These are phyloP conservation scores for Daldinia childiae DNA, from an alignment of 495 filamentous ascomycete genomes.

Conservation along the genomic window DNA sequence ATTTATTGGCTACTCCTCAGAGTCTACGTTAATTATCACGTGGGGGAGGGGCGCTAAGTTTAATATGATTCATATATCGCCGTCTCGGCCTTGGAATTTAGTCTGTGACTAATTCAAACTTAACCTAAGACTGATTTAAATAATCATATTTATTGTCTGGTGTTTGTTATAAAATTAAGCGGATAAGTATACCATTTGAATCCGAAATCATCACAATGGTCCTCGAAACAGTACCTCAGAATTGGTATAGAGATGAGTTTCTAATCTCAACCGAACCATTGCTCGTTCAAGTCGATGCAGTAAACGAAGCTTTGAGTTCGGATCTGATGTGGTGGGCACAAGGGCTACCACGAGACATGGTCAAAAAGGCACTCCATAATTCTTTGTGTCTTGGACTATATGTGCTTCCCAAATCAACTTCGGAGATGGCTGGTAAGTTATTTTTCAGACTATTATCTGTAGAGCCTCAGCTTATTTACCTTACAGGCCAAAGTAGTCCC, in stretches of 20 bases:
- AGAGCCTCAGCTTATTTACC: neutral
- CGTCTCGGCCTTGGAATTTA: neutral
- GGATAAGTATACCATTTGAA: neutral
- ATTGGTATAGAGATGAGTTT: constrained; percentile 50
- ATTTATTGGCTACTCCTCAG: neutral
- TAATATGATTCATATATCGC: neutral
- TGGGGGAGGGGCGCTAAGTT: neutral
- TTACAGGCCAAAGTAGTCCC: constrained; percentile 29
- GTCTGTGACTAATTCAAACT: neutral
- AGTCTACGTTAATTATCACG: neutral
- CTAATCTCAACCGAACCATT: constrained; percentile 61
- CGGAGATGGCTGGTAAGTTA: constrained; percentile 44
- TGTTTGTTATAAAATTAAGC: neutral
- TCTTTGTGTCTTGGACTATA: constrained; percentile 67
- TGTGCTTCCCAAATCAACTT: constrained; percentile 46
- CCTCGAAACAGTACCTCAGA: constrained; percentile 34
- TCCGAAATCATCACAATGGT: constrained; percentile 32
- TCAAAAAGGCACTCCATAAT: constrained; percentile 59
- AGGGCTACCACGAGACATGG: constrained; percentile 47
- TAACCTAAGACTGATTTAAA: no score
- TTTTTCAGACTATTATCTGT: neutral
- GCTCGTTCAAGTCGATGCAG: constrained; percentile 57
- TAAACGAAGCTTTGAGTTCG: constrained; percentile 61
- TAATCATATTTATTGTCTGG: neutral
- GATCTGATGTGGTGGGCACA: constrained; percentile 67